Evolutionary conservation across 495 filamentous ascomycete genomes (phyloP), one percentile per base, ranked within the genome.

Genomic region (Penicillium maclennaniae): DNA sequence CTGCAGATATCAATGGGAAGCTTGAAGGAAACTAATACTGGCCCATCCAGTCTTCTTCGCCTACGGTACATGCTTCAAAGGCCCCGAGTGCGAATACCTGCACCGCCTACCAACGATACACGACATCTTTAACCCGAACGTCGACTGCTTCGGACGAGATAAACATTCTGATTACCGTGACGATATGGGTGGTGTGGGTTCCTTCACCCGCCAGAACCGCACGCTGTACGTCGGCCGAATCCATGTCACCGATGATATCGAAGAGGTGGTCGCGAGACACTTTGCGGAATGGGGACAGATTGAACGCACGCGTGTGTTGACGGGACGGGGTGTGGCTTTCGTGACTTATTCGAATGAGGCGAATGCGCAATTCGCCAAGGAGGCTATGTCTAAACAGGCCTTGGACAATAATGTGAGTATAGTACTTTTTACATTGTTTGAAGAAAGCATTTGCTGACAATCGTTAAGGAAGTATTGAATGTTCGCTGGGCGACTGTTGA

Each of bases 401-500:
- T 71, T 95, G 6, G 95, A 97, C 54, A 87, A 97, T 58, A 83
- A 58, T n/a, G 53, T 55, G 19, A 38, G 46, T 55, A n/a, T 10
- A 9, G 20, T 20, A 1, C 4, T 14, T 45, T 17, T 8, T 20
- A 14, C 12, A 20, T 0, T 12, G 5, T 7, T 34, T 3, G 31
- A 10, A 12, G 10, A 12, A 31, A 7, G 10, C 27, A 12, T 31
- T 12, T 34, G 10, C 31, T 34, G 8, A 34, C 31, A 12, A 14
- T 12, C 31, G 4, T 12, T 14, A 34, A 34, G 31, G 93, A 98
- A 69, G 87, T 97, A 31, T 71, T 98, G 1, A 99, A 99, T 63
- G 93, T 99, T 15, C 79, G 95, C 34, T 99, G 95, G 95, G 93
- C 95, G 20, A 97, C 93, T 0, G 86, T 86, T 3, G 95, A 99